Conservation (phyloP, 164 flowering plant species). For the Chimonanthus praecox region DNA sequence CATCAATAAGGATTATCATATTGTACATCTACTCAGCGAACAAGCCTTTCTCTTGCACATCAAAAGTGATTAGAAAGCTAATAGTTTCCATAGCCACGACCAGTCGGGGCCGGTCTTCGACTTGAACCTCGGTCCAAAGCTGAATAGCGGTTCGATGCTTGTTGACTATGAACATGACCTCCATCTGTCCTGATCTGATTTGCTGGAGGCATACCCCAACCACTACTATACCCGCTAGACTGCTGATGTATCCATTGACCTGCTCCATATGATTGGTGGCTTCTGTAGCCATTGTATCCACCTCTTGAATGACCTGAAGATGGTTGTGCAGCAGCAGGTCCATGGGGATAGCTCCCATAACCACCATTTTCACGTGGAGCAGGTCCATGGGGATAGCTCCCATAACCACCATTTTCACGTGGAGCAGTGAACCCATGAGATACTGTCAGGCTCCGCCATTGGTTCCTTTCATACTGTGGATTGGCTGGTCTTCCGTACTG, state of each 20-base stretch:
- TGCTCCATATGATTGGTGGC: conserved; percentile 23
- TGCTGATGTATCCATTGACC: conserved; percentile 18
- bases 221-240: neutral
- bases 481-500: conserved; percentile 4
- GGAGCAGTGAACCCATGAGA: neutral
- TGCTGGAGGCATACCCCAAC: conserved; percentile 17
- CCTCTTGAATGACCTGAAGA: conserved; percentile 13
- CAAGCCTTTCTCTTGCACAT: neutral
- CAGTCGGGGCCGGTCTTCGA: conserved; percentile 28
- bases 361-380: conserved; percentile 23
- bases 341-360: neutral
- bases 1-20: too few relatives aligned
- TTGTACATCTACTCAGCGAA: neutral
- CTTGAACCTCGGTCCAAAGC: conserved; percentile 29
- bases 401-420: neutral
- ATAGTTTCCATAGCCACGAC: conserved; percentile 15
- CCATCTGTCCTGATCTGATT: conserved; percentile 18
- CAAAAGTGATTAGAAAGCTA: neutral
- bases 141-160: conserved; percentile 31
- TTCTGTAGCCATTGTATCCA: conserved; percentile 21
- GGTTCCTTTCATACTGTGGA: conserved; percentile 11
- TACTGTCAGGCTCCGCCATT: conserved; percentile 9
- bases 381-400: conserved; percentile 7
- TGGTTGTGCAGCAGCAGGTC: conserved; percentile 15
- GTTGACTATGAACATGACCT: conserved; percentile 30